Percentiles rank a stretch among this genome's conserved stretches.
Evolutionary conservation across 139 green algal species (phyloP).

Genomic region (Coelastrella sp.): DNA sequence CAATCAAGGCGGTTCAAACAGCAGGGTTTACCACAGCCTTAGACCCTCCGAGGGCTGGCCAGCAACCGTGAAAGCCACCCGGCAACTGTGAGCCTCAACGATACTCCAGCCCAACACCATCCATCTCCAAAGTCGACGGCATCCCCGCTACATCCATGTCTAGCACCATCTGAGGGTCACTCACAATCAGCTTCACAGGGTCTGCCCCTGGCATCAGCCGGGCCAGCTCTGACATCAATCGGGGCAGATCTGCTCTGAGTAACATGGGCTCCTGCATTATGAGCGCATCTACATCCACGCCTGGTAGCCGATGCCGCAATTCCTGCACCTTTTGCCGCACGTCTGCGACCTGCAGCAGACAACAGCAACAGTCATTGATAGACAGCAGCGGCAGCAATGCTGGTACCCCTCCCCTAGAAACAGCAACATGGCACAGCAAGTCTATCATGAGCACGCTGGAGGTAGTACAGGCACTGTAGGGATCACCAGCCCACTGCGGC

Average conservation of each 20-base stretch:
- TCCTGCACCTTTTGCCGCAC: conserved; percentile 14
- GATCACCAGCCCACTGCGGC: no score
- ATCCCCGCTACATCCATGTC: conserved; percentile 53
- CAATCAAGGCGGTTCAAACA: not conserved
- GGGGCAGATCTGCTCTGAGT: conserved; percentile 46
- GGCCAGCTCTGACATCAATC: conserved; percentile 44
- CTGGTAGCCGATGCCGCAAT: conserved; percentile 23
- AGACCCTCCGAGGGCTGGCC: no score
- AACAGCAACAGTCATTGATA: not conserved
- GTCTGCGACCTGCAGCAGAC: conserved; percentile 6
- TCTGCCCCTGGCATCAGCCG: conserved; percentile 48
- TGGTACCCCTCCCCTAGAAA: not conserved
- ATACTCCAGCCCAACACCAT: conserved; percentile 32
- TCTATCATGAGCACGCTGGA: no score
- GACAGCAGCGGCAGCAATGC: not conserved
- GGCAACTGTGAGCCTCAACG: not conserved
- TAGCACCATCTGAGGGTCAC: conserved; percentile 5
- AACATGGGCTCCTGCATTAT: conserved; percentile 52
- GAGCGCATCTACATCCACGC: conserved; percentile 48
- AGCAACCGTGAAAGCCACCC: no score
- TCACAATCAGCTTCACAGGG: conserved; percentile 2
- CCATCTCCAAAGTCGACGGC: conserved; percentile 50
- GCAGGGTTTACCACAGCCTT: no score
- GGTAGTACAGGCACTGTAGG: no score
- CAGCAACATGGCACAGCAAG: not conserved